Base-by-base conservation (phyloP, 768 basidiomycete species). In the Fistulinella prunicolor region DNA sequence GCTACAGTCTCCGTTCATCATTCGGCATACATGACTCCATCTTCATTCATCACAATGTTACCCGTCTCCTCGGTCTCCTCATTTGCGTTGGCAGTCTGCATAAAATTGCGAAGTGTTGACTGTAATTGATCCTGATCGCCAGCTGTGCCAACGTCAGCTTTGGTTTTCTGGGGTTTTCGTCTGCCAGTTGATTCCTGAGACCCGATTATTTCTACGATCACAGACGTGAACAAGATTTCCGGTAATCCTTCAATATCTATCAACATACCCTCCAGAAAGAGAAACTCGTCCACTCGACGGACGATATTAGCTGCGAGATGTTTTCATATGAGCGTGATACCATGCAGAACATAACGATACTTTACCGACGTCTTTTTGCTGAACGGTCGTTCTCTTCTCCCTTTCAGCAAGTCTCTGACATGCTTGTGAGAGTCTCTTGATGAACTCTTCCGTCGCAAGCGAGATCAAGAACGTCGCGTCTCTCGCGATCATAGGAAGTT, bases 401-500 rank as follows among this genome's bases (percentile, higher is more conserved):
- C 80, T 70, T 48, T 79, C 75, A 6, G 92, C 89, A 13, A 82
- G 76, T 44, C 71, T 76, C 53, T 87, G 82, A n/a, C 79, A 80
- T 6, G 88, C 85, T 47, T 85, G 80, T 26, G 79, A 76, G 23
- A 94, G 69, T 42, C 83, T 77, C 63, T 80, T 83, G 44, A 94
- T 85, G 55, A 95, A 94, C 64, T 91, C 86, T 67, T 95, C 93
- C 46, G 93, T 85, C 6, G 91, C 91, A 22, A 91, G 70, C 19
- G 88, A 82, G 38, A 94, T 84, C 52, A 92, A 67, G 55, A 90
- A 82, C 0, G 81, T 78, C 20, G 89, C 90, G 44, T 94, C 92
- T 61, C 75, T 83, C 10, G 84, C 82, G 5, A 90, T 73, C 35
- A 82, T 81, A 0, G 86, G 83, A 43, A 92, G 76, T 38, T 91